Base-by-base conservation (phyloP, 106 monocot species). In the Dactylorhiza incarnata region DNA sequence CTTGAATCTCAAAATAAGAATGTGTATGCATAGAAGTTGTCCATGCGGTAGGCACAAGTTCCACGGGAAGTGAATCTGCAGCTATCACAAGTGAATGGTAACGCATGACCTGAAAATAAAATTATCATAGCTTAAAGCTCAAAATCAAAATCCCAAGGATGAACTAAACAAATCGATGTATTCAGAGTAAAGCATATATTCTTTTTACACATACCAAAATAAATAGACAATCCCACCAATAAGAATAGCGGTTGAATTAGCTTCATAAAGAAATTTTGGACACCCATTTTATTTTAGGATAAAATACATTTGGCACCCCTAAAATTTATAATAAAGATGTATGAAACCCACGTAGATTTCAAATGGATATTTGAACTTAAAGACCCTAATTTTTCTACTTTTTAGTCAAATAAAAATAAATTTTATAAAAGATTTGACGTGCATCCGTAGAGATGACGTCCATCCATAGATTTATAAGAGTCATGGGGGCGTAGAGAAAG, bases 81-180 rank as follows among this genome's bases (percentile, higher is more conserved):
- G 91, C 84, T 43, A 99, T 81, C 59, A 92, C 82, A 81, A 99
- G 94, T 68, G 99, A 99, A 86, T 99, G 99, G 71, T 99, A 99
- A 47, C 94, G 78, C 50, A 99, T 91, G 75, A 94, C 99, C 99
- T 99, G 85, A 47, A 79, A 78, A 7, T 52, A 3, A 26, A 56
- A 69, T 69, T 45, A 16, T 69, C 69, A 69, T 69, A 24, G 17
- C 45, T 45, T 44, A 63, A 25, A 65, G 29, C 65, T 65, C 44
- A 4, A n/a, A 69, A 69, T 45, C 16, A 69, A 69, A 69, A 45
- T 15, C 17, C 43, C 69, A 69, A 37, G 37, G 37, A 37, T 37
- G 3, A 37, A 37, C 16, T 46, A 69, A 29, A 43, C 43, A 14
- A 43, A 37, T 37, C 2, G 0, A 15, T 68, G 29, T 45, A 68